phyloP scores from a whole-genome alignment of 2,329 filamentous ascomycete species.

The Dactylellina sp. region DNA sequence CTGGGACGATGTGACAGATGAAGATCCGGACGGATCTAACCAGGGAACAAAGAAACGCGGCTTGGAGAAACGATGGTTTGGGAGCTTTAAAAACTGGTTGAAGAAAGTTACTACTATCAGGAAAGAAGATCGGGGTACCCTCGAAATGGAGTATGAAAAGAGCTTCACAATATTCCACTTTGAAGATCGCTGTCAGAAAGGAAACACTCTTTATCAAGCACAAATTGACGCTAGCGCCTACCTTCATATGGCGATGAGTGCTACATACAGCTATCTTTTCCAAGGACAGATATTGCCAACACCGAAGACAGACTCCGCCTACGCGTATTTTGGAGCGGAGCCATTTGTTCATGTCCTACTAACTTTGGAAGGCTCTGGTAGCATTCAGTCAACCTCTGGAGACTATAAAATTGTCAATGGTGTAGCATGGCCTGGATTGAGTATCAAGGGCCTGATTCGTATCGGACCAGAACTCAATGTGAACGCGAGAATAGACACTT shows the following conservation, averaged over 20 bases:
- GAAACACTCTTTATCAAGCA: slow-evolving; percentile 19
- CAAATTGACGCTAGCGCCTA: slow-evolving; percentile 25
- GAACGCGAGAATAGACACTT: slow-evolving; percentile 21
- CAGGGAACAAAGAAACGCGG: too few species aligned
- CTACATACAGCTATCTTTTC: slow-evolving; percentile 26
- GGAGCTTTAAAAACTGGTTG: too few species aligned
- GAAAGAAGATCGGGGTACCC: too few species aligned
- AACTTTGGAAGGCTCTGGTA: slow-evolving; percentile 23
- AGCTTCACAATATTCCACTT: slow-evolving; percentile 29
- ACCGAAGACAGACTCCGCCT: slow-evolving; percentile 22
- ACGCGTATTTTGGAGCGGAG: slow-evolving; percentile 20
- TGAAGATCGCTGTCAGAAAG: slow-evolving; percentile 33
- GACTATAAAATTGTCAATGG: slow-evolving; percentile 29
- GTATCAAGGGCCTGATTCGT: slow-evolving; percentile 28
- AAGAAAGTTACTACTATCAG: too few species aligned
- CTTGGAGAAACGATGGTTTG: too few species aligned
- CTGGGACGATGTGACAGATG: too few species aligned
- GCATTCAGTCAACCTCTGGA: slow-evolving; percentile 23
- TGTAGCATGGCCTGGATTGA: slow-evolving; percentile 21
- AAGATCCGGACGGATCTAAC: too few species aligned
- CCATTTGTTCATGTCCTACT: slow-evolving; percentile 25
- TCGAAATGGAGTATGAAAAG: slow-evolving; percentile 34
- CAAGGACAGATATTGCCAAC: slow-evolving; percentile 30
- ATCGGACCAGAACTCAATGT: slow-evolving; percentile 24
- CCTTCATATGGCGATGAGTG: slow-evolving; percentile 34